Base-by-base conservation (phyloP, 257 asterid genomes). In the Solanum sejunctum region DNA sequence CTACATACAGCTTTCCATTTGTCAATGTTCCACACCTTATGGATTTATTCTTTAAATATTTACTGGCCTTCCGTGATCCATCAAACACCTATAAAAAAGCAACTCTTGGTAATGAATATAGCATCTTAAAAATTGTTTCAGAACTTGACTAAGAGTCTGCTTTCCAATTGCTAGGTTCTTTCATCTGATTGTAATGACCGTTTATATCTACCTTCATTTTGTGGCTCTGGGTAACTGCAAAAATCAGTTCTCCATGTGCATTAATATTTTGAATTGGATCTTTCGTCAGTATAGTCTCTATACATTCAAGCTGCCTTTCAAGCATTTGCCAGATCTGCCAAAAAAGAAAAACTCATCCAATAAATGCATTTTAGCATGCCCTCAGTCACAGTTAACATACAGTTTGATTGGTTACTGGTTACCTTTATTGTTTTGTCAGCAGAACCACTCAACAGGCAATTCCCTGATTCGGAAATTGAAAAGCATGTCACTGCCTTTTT, bases 371-470 rank as follows among this genome's bases (percentile, higher is more conserved):
- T 57, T 45, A 84, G 51, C 49, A 23, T 56, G 56, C 28, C 39
- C 84, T 83, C 58, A 58, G 28, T 83, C 67, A 52, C 21, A 15
- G 32, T 54, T 47, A 58, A 72, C 41, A 23, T 39, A 73, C 67
- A 56, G 23, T 58, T 61, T 45, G 85, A 83, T 64, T 81, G 60
- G 8, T 18, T 39, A 28, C 45, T 6, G 58, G 28, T 86, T 80
- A 92, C 99, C 98, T 91, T 96, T n/a, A 94, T 91, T 61, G 97
- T 91, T 88, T 91, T 96, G 89, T 94, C 99, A 23, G 92, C 85
- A 55, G 99, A 96, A 12, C 95, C 95, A 89, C 97, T 94, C 84
- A 96, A 87, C 67, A 96, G 93, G 85, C 95, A 91, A 88, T 89
- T 92, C 84, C 97, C 98, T 41, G 88, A 93, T 85, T 94, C 98